Base-by-base conservation (phyloP, 139 green algal species). In the Pycnococcus provasolii region DNA sequence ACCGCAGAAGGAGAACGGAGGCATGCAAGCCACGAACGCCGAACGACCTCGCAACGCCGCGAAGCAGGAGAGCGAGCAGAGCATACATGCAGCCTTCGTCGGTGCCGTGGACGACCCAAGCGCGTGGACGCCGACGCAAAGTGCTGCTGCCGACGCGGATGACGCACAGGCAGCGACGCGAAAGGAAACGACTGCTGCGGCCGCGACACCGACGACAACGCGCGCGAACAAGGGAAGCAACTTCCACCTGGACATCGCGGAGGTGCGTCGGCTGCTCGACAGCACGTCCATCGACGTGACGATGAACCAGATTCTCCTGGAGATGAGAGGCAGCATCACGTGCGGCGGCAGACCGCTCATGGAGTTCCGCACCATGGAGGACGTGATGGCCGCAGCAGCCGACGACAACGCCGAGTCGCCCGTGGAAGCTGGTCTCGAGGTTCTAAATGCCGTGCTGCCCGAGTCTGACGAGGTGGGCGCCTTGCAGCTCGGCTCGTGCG, bases 291-390 rank as follows among this genome's bases (percentile, higher is more conserved):
- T 73, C 37, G 67, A 73, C 58, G 37, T 73, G 26, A 48, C 60
- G 2, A 46, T 73, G 43, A 73, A 67, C 59, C 45, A 73, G 15
- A 5, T 73, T 6, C 45, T 61, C 2, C 26, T 73, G 2, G 67
- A 73, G 45, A 73, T 73, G 67, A 61, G 42, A 42, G 67, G 67
- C 9, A 42, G 40, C 4, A 73, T 73, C 39, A 58, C 55, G 4
- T 73, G 67, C 58, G 67, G 67, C 5, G 57, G 67, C 44, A 15
- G 67, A 2, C 60, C 40, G n/a, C 41, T 73, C 44, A 73, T 73
- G 67, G 58, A 60, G 13, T 66, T 67, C 57, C 41, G 55, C 3
- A 45, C 66, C 67, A 50, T 64, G 3, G 57, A 73, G 26, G 58
- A 62, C 42, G 66, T 72, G 40, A 15, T 43, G 5, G 37, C 11